Conservation (phyloP, 2,329 filamentous ascomycete species). For the Biscogniauxia mediterranea region DNA sequence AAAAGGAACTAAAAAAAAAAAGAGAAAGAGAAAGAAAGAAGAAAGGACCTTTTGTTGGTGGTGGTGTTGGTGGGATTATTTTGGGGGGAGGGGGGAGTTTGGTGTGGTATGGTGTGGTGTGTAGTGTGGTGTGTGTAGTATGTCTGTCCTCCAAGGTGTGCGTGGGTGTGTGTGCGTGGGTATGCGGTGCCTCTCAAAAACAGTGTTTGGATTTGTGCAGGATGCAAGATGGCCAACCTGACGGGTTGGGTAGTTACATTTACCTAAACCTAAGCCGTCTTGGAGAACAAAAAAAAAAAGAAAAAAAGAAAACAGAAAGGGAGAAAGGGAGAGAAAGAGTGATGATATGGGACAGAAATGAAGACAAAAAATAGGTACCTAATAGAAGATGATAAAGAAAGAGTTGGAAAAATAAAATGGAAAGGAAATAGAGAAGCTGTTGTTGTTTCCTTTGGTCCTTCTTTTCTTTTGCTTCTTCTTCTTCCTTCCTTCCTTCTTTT, state of each 20-base stretch:
- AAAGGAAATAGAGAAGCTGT: no score
- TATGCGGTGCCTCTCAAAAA: not conserved
- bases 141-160: not conserved
- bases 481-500: no score
- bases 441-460: no score
- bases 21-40: not conserved
- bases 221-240: not conserved
- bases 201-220: not conserved
- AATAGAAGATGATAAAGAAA: no score
- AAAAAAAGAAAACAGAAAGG: conserved; percentile 10
- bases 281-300: conserved; percentile 12
- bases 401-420: no score
- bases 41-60: conserved; percentile 1
- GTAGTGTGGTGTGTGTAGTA: not conserved
- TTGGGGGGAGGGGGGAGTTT: not conserved
- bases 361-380: no score
- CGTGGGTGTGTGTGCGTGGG: not conserved
- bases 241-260: not conserved
- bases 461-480: no score
- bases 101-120: not conserved
- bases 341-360: no score
- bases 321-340: no score
- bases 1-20: not conserved
- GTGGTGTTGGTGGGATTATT: not conserved
- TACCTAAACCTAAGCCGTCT: conserved; percentile 4